A percentile compares a stretch with the other conserved stretches of the same genome.
These are phyloP conservation scores for Chlorella variabilis DNA, from an alignment of 163 green algal genomes.

Conservation along the genomic window DNA sequence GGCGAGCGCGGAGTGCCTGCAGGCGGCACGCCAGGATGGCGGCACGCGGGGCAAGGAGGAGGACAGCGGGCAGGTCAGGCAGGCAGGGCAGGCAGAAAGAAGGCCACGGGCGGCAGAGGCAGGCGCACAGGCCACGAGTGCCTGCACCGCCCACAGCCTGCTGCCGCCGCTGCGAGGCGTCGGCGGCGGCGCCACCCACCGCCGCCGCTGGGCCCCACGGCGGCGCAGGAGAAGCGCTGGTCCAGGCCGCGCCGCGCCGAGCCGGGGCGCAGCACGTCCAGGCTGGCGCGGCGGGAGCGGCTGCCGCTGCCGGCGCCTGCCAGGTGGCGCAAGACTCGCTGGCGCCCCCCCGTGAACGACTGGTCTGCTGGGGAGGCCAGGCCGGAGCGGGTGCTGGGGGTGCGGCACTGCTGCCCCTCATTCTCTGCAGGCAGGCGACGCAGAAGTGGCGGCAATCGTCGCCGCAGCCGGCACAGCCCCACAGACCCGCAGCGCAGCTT, in stretches of 20 bases:
- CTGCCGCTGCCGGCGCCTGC: neutral
- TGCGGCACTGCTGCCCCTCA: neutral
- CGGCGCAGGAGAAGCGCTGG: conserved; percentile 1
- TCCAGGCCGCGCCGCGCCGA: neutral
- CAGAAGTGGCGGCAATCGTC: no score
- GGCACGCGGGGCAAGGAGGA: neutral
- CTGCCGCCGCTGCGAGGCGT: no score
- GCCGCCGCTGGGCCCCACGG: neutral
- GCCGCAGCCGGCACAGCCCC: no score
- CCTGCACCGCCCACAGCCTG: no score
- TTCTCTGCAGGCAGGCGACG: conserved; percentile 4
- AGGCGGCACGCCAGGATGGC: neutral
- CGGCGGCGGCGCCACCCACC: neutral
- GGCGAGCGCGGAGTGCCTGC: neutral
- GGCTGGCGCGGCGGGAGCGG: neutral
- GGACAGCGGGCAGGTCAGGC: no score
- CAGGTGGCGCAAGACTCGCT: neutral
- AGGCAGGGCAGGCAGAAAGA: no score
- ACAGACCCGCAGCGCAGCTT: neutral
- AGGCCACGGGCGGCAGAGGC: no score
- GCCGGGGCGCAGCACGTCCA: neutral
- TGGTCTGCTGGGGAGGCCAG: conserved; percentile 2
- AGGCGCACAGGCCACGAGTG: no score
- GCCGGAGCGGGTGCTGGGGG: neutral
- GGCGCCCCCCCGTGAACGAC: neutral